Percentiles rank a stretch among this genome's conserved stretches.
These are phyloP conservation scores for Ciborinia camelliae DNA, from an alignment of 2,329 filamentous ascomycete genomes.

Conservation along the genomic window DNA sequence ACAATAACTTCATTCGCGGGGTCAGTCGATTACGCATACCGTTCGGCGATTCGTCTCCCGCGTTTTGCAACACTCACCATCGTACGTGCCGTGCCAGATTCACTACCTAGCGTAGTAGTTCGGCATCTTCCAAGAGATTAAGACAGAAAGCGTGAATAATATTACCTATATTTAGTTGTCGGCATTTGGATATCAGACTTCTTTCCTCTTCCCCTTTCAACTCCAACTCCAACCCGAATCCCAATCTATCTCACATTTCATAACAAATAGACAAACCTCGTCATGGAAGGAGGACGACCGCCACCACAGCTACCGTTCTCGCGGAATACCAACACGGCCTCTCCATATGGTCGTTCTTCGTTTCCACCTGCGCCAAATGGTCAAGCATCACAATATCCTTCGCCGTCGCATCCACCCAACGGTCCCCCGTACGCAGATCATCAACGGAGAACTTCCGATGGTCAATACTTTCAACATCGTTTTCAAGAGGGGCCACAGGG, in stretches of 20 bases:
- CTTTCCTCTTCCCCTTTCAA: not conserved
- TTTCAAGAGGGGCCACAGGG: conserved; percentile 33
- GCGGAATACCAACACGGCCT: conserved; percentile 36
- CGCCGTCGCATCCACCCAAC: conserved; percentile 35
- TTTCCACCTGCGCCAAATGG: conserved; percentile 6
- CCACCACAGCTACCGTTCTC: conserved; percentile 34
- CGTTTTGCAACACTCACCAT: not conserved
- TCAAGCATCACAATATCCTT: conserved; percentile 27
- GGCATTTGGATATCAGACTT: not conserved
- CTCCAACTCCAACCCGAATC: not conserved
- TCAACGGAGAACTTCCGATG: conserved; percentile 38
- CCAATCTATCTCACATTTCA: not conserved
- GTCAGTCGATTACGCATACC: not conserved
- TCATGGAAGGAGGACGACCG: conserved; percentile 38
- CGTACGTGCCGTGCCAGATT: not conserved
- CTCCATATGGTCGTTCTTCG: conserved; percentile 34
- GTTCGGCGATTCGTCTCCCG: not conserved
- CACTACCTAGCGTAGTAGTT: no score
- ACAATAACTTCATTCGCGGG: not conserved
- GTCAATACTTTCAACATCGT: conserved; percentile 33
- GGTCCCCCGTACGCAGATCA: conserved; percentile 35
- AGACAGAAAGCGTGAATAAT: no score
- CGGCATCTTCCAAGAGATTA: no score
- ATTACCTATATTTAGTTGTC: no score
- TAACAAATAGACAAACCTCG: conserved; percentile 12